Evolutionary conservation across 805 yeast genomes (phyloP), one percentile per base, ranked within the genome.

Genomic region (Wickerhamiella sergipiensis): DNA sequence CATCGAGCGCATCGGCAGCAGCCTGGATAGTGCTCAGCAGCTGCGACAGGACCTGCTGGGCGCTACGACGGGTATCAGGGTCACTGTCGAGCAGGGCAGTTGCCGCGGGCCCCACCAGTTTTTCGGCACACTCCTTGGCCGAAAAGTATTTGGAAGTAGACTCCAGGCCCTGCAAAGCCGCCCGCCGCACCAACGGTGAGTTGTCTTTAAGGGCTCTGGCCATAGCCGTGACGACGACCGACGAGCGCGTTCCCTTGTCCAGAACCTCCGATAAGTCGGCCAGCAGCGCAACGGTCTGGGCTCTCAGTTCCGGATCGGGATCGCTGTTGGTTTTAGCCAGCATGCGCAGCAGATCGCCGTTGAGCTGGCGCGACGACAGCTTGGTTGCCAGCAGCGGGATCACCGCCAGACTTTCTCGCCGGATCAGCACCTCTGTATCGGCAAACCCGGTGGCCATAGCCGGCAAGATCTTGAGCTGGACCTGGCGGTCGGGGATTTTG

Each of bases 141-240:
- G 82, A 69, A 58, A 89, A 88, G 43, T 73, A 77, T 6, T 80
- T 82, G 22, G 81, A 68, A 15, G 84, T 75, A 13, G 73, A 70
- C 43, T 76, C 78, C 54, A 90, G 76, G 0, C 95, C 94, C 53
- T 79, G 69, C 24, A 92, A 69, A 0, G 96, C 87, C 3, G 83
- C 84, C 60, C 81, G 64, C 56, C 92, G 75, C 13, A 94, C 79
- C 7, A 84, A 87, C 2, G 80, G 73, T 60, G 79, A 80, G 0
- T 89, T 75, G 64, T 90, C 98, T 59, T 80, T 81, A 45, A 90
- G 71, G 0, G 95, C 83, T 59, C 88, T 82, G 2, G 85, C 77
- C 58, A 85, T 83, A 0, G 97, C 97, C 1, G 96, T 87, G 2
- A 87, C 80, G 46, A 92, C 68, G 2, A 92, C 95, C 21, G 79